A percentile compares a stretch with the other conserved stretches of the same genome.
These are phyloP conservation scores for Globisporangium cederbergense DNA, from an alignment of 352 stramenopile species.

Conservation along the genomic window DNA sequence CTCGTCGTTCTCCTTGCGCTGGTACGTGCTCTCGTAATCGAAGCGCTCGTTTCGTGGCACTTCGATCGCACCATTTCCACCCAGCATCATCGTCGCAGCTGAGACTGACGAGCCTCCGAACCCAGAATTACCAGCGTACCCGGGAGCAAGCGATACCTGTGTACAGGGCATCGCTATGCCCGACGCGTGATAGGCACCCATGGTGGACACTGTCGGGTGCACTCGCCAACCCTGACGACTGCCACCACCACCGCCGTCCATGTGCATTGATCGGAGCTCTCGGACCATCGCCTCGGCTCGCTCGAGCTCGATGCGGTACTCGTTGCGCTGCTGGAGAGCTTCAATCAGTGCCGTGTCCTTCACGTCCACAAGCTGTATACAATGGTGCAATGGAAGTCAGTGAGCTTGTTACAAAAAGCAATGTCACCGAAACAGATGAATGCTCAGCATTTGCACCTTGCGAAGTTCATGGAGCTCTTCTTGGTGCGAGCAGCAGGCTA, in stretches of 20 bases:
- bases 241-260: slow-evolving; percentile 19
- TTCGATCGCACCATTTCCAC: slow-evolving; percentile 26
- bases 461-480: slow-evolving; percentile 31
- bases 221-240: slow-evolving; percentile 15
- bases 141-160: slow-evolving; percentile 20
- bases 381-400: not conserved
- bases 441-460: slow-evolving; percentile 17
- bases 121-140: not conserved
- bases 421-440: not conserved
- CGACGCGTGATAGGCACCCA: slow-evolving; percentile 12
- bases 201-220: slow-evolving; percentile 13
- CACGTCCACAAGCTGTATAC: slow-evolving; percentile 34
- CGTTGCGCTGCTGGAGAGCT: slow-evolving; percentile 53
- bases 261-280: slow-evolving; percentile 31
- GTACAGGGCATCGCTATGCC: slow-evolving; percentile 19
- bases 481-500: slow-evolving; percentile 25
- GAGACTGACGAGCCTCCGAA: not conserved
- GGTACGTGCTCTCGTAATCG: slow-evolving; percentile 45
- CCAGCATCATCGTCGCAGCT: slow-evolving; percentile 17
- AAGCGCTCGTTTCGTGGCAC: slow-evolving; percentile 44
- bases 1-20: slow-evolving; percentile 36
- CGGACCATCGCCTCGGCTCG: slow-evolving; percentile 36
- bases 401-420: not conserved
- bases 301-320: slow-evolving; percentile 46
- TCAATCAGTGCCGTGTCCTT: slow-evolving; percentile 58